Evolutionary conservation across 306 rosid species (phyloP), one percentile per base, ranked within the genome.

Genomic region (Trifolium pratense): DNA sequence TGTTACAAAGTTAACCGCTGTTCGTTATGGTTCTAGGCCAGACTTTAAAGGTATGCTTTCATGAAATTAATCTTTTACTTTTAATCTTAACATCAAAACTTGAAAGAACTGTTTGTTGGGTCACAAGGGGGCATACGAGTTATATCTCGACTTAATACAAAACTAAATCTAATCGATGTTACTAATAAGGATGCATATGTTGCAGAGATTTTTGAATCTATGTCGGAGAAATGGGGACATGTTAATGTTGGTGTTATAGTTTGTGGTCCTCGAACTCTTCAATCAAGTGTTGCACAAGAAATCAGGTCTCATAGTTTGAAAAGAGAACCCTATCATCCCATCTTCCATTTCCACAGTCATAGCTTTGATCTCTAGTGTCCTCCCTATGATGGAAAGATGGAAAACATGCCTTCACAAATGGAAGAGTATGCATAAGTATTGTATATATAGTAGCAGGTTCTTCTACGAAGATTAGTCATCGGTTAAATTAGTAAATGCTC

Each of bases 271-370:
- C 82, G 89, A 52, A 78, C 94, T 18, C 96, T 93, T 72, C 89
- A 89, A 51, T 9, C 89, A n/a, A 89, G 94, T 77, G 94, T 93
- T 60, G 98, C 97, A 1, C 65, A 77, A 72, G 98, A 88, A 81
- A 91, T 89, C 75, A 93, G 96, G 80, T 81, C 87, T 62, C 91
- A 81, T 79, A 86, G 77, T 60, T 1, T 88, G 4, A 76, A 73
- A 60, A 89, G 96, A 75, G 79, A 85, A 71, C 39, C 73, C 49
- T 65, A 83, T 57, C 78, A 86, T 72, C 87, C 97, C 31, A 86
- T 93, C 78, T 93, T 89, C 82, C 98, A 93, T 81, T 93, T 93
- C 81, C 76, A 93, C 65, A 89, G 94, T 58, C 98, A 93, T 16
- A 91, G 98, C 79, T 93, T 93, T 75, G 96, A 93, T 72, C 87